These are phyloP conservation scores for Boletus insuetus DNA, from an alignment of 768 basidiomycete genomes.

Conservation along the genomic window DNA sequence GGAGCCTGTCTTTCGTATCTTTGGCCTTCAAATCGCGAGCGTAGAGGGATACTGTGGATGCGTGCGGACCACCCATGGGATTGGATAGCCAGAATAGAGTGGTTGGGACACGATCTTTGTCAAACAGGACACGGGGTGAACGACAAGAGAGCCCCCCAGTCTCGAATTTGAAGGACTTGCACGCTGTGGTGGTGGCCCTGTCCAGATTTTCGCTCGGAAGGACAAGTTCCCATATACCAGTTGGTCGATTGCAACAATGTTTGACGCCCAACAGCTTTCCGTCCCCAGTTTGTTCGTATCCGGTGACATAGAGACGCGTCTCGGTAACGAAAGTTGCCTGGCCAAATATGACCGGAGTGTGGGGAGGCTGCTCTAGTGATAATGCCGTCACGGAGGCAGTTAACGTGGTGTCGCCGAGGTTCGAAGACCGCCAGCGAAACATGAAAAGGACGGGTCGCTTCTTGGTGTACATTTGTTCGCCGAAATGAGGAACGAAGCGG, in stretches of 20 bases:
- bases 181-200: conserved; percentile 12
- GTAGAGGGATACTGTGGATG: conserved; percentile 52
- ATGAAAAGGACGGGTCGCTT: conserved; percentile 54
- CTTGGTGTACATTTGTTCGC: conserved; percentile 57
- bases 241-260: conserved; percentile 57
- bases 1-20: conserved; percentile 11
- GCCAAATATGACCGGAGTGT: conserved; percentile 42
- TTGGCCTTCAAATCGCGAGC: conserved; percentile 36
- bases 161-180: conserved; percentile 35
- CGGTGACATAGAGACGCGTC: conserved; percentile 51
- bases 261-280: conserved; percentile 58
- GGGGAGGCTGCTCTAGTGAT: conserved; percentile 6
- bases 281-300: conserved; percentile 57
- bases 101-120: conserved; percentile 18
- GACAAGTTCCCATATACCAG: conserved; percentile 52
- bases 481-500: conserved; percentile 56
- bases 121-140: conserved; percentile 50
- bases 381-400: conserved; percentile 12
- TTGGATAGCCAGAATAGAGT: conserved; percentile 54
- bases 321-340: conserved; percentile 52
- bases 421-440: conserved; percentile 41
- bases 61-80: conserved; percentile 56
- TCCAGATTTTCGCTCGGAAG: conserved; percentile 17
- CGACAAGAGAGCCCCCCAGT: conserved; percentile 47
- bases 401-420: conserved; percentile 3